Percentiles rank a stretch among this genome's conserved stretches.
phyloP scores from a whole-genome alignment of 345 rosid genomes.

The Citrus sp. region DNA sequence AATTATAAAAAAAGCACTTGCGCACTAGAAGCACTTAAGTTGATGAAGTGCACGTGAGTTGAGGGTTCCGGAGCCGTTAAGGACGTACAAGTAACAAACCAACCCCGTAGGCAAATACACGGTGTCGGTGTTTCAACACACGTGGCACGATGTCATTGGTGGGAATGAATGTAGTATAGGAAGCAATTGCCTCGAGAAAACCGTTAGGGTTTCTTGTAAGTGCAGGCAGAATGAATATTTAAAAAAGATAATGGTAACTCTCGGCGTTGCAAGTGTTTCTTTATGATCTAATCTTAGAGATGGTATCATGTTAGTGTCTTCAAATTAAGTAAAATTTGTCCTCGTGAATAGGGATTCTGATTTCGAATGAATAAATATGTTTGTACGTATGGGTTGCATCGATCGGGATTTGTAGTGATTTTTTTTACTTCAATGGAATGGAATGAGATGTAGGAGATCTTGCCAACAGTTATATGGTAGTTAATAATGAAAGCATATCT shows the following conservation, averaged over 20 bases:
- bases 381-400: neutral
- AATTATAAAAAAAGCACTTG: neutral
- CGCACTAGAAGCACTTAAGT: neutral
- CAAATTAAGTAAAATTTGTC: neutral
- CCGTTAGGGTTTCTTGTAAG: constrained; percentile 23
- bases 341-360: neutral
- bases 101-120: constrained; percentile 34
- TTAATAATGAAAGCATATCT: neutral
- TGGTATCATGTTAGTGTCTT: neutral
- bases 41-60: constrained; percentile 18
- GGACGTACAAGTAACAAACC: constrained; percentile 27
- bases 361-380: neutral
- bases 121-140: constrained; percentile 35
- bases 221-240: constrained; percentile 22
- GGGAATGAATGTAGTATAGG: constrained; percentile 26
- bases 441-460: neutral
- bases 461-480: neutral
- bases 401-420: constrained; percentile 1
- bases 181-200: constrained; percentile 44
- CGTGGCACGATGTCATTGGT: constrained; percentile 17
- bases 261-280: neutral
- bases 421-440: neutral
- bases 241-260: neutral
- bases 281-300: neutral
- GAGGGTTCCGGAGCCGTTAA: constrained; percentile 34